Base-by-base conservation (phyloP, 2,329 filamentous ascomycete species). In the Arachnopeziza araneosa region DNA sequence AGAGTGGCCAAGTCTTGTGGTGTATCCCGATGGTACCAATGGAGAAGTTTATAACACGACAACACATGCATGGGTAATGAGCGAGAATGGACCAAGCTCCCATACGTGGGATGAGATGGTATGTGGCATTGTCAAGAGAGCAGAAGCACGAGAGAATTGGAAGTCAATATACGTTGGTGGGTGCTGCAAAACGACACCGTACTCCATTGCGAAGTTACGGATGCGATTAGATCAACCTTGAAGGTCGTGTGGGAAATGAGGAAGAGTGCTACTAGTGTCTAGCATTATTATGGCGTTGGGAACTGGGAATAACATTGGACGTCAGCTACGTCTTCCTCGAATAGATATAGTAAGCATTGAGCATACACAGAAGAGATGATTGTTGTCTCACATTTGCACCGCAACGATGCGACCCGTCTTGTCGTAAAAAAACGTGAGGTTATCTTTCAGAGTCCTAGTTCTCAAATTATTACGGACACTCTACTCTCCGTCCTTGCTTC, bases 11-110 rank as follows among this genome's bases (percentile, higher is more conserved):
- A 77, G 76, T 22, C 71, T 89, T 57, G 80, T 89, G 4, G 66
- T 89, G 21, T 89, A 89, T 69, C 87, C 87, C 0, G 87, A 90
- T 70, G 86, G 86, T 0, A 88, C 87, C 1, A 85, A 84, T 53
- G 85, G 84, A 0, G 83, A 88, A 72, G 79, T 86, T 0, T 89
- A 89, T 72, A 83, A 89, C 70, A 86, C 85, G 1, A 74, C 72
- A 0, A 85, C 83, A 7, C 82, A 87, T 67, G 75, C 73, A 56
- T 90, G 87, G 87, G 81, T 80, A 64, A 59, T 75, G 1, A 75
- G 75, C 0, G 67, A 71, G 70, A 67, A 1, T 63, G 52, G 23
- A 36, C 24, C 49, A 22, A 57, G 23, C 26, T 49, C 36, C n/a
- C 50, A 23, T 54, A 50, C 63, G n/a, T 77, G 75, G 75, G 74